Conservation (phyloP, 2,329 filamentous ascomycete genomes). For the Biscogniauxia sp. region DNA sequence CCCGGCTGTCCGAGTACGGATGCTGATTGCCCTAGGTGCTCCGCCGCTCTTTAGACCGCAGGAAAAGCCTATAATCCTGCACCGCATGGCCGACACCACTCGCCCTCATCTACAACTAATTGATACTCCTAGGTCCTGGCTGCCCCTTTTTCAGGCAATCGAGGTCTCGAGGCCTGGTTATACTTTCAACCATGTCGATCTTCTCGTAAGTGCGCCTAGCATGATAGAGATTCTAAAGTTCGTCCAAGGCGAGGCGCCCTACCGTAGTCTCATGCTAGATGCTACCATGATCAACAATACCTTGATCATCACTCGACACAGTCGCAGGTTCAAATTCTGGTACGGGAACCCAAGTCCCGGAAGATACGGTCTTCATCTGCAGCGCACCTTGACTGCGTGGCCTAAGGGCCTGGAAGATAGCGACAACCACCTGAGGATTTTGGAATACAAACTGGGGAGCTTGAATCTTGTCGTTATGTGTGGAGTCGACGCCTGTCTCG, state of each 20-base stretch:
- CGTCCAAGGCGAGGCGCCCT: background rate
- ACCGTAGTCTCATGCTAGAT: background rate
- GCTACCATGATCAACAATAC: background rate
- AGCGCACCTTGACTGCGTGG: background rate
- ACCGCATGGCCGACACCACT: no score
- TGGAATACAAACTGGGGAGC: background rate
- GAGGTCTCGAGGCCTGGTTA: background rate
- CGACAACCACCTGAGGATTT: background rate
- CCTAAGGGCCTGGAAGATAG: background rate
- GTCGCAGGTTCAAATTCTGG: background rate
- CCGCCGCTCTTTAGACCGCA: background rate
- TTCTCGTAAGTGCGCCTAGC: background rate
- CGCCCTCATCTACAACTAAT: no score
- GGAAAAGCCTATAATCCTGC: background rate
- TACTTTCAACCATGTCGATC: background rate
- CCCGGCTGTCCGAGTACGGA: background rate
- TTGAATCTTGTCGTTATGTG: background rate
- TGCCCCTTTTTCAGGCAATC: background rate
- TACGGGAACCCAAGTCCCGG: no score
- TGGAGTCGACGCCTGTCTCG: background rate
- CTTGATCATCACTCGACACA: background rate
- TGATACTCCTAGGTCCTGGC: no score
- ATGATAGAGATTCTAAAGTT: background rate
- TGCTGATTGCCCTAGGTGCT: background rate
- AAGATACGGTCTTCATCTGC: background rate